These are phyloP conservation scores for Spathaspora hagerdaliae DNA, from an alignment of 805 yeast species.

Conservation along the genomic window DNA sequence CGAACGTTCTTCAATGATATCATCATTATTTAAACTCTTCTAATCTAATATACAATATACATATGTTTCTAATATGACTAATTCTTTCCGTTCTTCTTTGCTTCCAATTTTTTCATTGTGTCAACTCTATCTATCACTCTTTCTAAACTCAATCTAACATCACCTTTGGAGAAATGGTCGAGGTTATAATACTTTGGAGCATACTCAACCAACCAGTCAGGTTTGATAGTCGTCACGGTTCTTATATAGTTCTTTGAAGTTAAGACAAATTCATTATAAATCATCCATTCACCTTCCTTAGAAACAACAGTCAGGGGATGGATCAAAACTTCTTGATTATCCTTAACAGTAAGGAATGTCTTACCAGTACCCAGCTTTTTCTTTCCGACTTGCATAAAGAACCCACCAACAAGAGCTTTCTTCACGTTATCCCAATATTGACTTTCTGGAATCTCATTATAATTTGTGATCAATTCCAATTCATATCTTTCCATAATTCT, in stretches of 20 bases:
- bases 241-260: conserved; percentile 92
- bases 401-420: conserved; percentile 86
- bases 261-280: conserved; percentile 92
- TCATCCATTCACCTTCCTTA: conserved; percentile 88
- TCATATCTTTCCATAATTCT: conserved; percentile 81
- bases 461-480: conserved; percentile 66
- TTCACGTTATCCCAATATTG: conserved; percentile 72
- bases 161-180: conserved; percentile 65
- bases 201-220: conserved; percentile 86
- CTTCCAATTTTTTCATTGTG: conserved; percentile 30
- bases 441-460: conserved; percentile 44
- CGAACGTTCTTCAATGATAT: no score
- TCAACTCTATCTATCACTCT: conserved; percentile 49
- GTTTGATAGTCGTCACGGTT: conserved; percentile 85
- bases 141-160: conserved; percentile 65
- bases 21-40: no score
- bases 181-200: conserved; percentile 72
- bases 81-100: conserved; percentile 4
- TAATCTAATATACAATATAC: not conserved
- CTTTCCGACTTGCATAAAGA: conserved; percentile 98
- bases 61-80: not conserved
- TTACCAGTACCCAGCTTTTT: conserved; percentile 76
- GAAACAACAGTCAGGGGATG: conserved; percentile 92
- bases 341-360: conserved; percentile 89
- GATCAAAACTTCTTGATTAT: conserved; percentile 89